Conservation (phyloP, 2,329 filamentous ascomycete genomes). For the Hypoxylon sp. region DNA sequence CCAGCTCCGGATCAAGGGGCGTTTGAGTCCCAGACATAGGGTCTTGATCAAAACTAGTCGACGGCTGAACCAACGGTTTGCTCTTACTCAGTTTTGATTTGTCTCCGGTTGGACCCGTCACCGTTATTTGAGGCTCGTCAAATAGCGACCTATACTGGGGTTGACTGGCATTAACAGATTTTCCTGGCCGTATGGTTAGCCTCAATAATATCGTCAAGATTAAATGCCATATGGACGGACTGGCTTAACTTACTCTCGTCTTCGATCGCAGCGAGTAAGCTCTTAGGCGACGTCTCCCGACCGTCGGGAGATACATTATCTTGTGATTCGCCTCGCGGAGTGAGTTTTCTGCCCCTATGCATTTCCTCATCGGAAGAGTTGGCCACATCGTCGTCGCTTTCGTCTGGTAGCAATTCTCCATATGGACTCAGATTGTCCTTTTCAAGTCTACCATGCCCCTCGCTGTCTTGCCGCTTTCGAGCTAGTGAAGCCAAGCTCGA, state of each 20-base stretch:
- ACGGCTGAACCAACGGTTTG: slow-evolving; percentile 73
- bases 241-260: slow-evolving; percentile 83
- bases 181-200: slow-evolving; percentile 57
- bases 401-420: slow-evolving; percentile 73
- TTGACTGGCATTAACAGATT: slow-evolving; percentile 63
- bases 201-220: slow-evolving; percentile 8
- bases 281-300: slow-evolving; percentile 56
- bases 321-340: slow-evolving; percentile 60
- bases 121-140: slow-evolving; percentile 73
- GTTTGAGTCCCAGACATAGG: slow-evolving; percentile 65
- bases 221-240: slow-evolving; percentile 57
- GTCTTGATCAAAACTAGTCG: slow-evolving; percentile 83
- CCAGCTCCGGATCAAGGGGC: slow-evolving; percentile 84
- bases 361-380: slow-evolving; percentile 76
- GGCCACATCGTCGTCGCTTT: slow-evolving; percentile 72
- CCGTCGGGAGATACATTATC: slow-evolving; percentile 54
- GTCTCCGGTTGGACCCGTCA: slow-evolving; percentile 73
- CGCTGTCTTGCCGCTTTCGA: slow-evolving; percentile 63
- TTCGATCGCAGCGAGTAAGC: slow-evolving; percentile 78
- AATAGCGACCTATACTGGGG: slow-evolving; percentile 74
- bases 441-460: slow-evolving; percentile 67
- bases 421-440: slow-evolving; percentile 77
- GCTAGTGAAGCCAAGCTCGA: slow-evolving; percentile 73
- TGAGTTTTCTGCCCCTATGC: slow-evolving; percentile 69
- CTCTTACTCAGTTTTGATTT: slow-evolving; percentile 67